Conservation (phyloP, 345 rosid species). For the Hypericum androsaemum region DNA sequence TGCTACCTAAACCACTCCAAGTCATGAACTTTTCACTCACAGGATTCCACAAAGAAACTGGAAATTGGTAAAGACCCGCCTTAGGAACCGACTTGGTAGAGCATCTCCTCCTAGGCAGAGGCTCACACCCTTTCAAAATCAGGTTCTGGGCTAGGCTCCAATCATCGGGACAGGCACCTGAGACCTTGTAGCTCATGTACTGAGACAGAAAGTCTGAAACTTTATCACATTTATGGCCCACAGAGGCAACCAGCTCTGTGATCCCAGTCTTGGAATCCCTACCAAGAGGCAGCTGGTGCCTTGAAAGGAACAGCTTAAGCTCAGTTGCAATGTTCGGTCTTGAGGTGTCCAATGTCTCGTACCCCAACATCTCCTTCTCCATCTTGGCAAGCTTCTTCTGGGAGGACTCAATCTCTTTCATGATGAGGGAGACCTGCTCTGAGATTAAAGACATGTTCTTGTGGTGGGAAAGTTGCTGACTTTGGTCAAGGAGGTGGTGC, state of each 20-base stretch:
- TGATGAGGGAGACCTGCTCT: slow-evolving; percentile 70
- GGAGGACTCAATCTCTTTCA: slow-evolving; percentile 72
- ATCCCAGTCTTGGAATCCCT: slow-evolving; percentile 45
- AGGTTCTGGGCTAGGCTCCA: slow-evolving; percentile 7
- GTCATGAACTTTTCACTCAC: slow-evolving; percentile 64
- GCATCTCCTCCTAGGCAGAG: slow-evolving; percentile 46
- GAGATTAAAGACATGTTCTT: slow-evolving; percentile 75
- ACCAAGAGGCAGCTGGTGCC: slow-evolving; percentile 17
- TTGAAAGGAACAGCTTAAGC: neutral
- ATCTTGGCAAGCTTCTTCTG: slow-evolving; percentile 78
- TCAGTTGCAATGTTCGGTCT: slow-evolving; percentile 42
- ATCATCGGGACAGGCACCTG: slow-evolving; percentile 1
- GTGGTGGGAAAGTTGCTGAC: slow-evolving; percentile 18
- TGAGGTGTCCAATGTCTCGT: slow-evolving; percentile 67
- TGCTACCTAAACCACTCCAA: slow-evolving; percentile 93
- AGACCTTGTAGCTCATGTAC: slow-evolving; percentile 1
- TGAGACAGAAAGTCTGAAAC: neutral
- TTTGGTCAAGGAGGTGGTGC: slow-evolving; percentile 8
- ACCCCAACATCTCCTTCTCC: slow-evolving; percentile 83
- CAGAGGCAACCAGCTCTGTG: slow-evolving; percentile 2
- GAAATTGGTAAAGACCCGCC: slow-evolving; percentile 46
- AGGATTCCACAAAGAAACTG: slow-evolving; percentile 68
- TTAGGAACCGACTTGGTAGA: slow-evolving; percentile 55
- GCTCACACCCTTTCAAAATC: slow-evolving; percentile 4
- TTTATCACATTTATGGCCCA: neutral